A percentile compares a stretch with the other conserved stretches of the same genome.
Evolutionary conservation across 768 basidiomycete species (phyloP).

Genomic region (Tylopilus vinaceipallidus): DNA sequence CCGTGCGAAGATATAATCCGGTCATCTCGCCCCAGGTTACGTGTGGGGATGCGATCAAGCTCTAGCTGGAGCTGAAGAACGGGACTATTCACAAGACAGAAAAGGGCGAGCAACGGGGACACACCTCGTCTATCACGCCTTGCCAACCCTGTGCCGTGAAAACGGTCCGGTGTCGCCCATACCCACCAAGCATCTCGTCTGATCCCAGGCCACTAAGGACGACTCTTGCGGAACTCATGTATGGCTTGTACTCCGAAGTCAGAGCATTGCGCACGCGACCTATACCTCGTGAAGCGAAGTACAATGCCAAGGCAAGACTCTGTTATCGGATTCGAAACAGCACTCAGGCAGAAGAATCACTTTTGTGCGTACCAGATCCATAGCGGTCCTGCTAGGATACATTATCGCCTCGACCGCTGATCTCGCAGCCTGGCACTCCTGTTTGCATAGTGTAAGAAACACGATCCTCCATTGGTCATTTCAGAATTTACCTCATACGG

Average conservation of each 20-base stretch:
- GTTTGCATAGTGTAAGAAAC: conserved; percentile 10
- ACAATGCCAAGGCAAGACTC: conserved; percentile 91
- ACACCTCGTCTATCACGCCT: conserved; percentile 78
- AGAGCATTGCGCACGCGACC: conserved; percentile 52
- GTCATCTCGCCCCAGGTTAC: conserved; percentile 95
- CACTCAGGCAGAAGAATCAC: not conserved
- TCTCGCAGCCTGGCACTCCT: conserved; percentile 68
- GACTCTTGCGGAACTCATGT: conserved; percentile 76
- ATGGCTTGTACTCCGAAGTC: conserved; percentile 39
- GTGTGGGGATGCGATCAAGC: conserved; percentile 78
- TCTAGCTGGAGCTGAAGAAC: conserved; percentile 77
- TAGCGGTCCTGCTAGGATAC: conserved; percentile 77
- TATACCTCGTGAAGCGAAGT: conserved; percentile 83
- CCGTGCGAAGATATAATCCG: conserved; percentile 89
- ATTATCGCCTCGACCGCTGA: conserved; percentile 64
- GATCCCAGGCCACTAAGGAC: conserved; percentile 90
- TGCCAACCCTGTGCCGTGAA: conserved; percentile 69
- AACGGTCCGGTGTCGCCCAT: conserved; percentile 81
- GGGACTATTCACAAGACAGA: not conserved
- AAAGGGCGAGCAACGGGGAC: not conserved
- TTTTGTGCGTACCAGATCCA: conserved; percentile 75
- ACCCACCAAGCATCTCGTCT: conserved; percentile 94
- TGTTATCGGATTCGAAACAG: conserved; percentile 30
- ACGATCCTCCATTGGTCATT: not conserved
- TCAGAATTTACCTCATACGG: conserved; percentile 65